These are phyloP conservation scores for Ceratocystis harringtonii DNA, from an alignment of 2,329 filamentous ascomycete genomes.

Conservation along the genomic window DNA sequence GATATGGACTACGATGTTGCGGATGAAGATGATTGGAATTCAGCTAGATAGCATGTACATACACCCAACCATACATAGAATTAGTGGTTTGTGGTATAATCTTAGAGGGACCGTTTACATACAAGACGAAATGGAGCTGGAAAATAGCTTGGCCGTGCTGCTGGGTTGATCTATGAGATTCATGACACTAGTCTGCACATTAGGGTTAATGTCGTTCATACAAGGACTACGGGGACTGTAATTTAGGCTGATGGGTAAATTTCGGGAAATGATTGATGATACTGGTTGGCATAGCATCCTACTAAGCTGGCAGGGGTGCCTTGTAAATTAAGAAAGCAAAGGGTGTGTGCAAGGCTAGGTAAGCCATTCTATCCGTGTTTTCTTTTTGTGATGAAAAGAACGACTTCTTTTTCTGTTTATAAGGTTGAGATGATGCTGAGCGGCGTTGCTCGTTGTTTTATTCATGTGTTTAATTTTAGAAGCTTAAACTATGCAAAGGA, in stretches of 20 bases:
- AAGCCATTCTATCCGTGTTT: not conserved
- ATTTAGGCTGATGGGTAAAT: not conserved
- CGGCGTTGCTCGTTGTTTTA: not conserved
- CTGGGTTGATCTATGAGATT: no score
- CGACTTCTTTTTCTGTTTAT: not conserved
- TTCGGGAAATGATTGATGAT: not conserved
- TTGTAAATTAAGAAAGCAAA: not conserved
- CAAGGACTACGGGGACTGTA: not conserved
- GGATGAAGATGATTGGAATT: constrained; percentile 35
- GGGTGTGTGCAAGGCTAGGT: not conserved
- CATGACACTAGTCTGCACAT: no score
- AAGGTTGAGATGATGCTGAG: not conserved
- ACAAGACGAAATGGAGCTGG: no score
- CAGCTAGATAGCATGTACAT: not conserved
- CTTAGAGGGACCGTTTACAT: not conserved
- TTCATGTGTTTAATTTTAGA: constrained; percentile 1
- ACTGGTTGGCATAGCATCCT: not conserved
- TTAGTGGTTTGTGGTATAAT: not conserved
- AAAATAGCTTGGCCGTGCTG: no score
- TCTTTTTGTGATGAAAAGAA: not conserved
- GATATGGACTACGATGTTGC: constrained; percentile 41
- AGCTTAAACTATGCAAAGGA: not conserved
- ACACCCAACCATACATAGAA: not conserved
- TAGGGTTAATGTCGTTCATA: no score
- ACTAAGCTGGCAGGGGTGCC: not conserved